These are phyloP conservation scores for Bryoerythrophyllum caledonicum DNA, from an alignment of 225 moss, liverwort and hornwort genomes.

Conservation along the genomic window DNA sequence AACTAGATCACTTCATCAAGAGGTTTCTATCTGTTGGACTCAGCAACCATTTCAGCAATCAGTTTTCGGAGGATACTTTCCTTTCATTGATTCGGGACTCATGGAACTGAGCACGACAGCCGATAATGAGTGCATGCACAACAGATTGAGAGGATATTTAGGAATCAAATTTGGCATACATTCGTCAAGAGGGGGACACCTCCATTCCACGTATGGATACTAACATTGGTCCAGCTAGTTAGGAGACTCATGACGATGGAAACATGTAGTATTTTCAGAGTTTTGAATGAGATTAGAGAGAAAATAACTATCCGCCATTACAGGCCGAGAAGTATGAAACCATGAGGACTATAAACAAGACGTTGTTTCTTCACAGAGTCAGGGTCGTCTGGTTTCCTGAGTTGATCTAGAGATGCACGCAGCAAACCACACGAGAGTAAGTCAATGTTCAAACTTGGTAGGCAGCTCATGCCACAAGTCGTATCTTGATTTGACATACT, in stretches of 20 bases:
- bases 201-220: background rate
- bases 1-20: too few relatives aligned
- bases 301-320: too few relatives aligned
- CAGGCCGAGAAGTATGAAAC: too few relatives aligned
- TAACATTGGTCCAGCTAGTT: too few relatives aligned
- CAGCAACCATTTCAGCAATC: background rate
- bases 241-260: too few relatives aligned
- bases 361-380: too few relatives aligned
- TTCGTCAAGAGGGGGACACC: background rate
- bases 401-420: too few relatives aligned
- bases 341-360: background rate
- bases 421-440: too few relatives aligned
- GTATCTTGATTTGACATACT: background rate
- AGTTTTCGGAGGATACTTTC: background rate
- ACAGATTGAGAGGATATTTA: background rate
- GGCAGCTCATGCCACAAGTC: background rate
- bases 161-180: background rate
- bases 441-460: background rate
- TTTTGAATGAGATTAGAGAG: too few relatives aligned
- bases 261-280: too few relatives aligned
- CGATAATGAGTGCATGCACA: background rate
- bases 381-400: too few relatives aligned
- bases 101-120: background rate
- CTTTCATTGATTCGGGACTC: background rate
- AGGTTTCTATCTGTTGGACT: background rate